A percentile compares a stretch with the other conserved stretches of the same genome.
Conservation (phyloP, 306 rosid species). For the Trifolium dubium region DNA sequence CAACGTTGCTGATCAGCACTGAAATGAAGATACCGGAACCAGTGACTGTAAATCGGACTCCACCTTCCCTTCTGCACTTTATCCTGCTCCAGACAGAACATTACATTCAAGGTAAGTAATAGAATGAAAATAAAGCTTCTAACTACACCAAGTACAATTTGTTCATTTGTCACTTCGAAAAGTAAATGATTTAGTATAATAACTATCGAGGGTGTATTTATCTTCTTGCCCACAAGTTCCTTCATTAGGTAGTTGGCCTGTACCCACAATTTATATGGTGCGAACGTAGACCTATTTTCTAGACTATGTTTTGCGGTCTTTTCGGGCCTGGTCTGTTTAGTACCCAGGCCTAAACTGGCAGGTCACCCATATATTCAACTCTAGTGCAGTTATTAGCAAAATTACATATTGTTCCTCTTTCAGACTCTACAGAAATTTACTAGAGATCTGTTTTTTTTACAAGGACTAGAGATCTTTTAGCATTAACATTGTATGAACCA, state of each 20-base stretch:
- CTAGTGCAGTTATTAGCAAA: not conserved
- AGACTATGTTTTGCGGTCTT: not conserved
- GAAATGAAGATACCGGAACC: slow-evolving; percentile 85
- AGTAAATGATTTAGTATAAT: not conserved
- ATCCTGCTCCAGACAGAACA: slow-evolving; percentile 61
- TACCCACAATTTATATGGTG: not conserved
- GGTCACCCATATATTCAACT: not conserved
- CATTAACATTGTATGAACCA: not conserved
- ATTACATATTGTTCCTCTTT: not conserved
- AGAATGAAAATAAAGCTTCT: slow-evolving; percentile 18
- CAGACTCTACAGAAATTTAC: not conserved
- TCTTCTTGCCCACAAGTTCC: not conserved
- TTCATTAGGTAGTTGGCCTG: not conserved
- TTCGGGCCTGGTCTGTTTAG: not conserved
- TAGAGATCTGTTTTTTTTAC: not conserved
- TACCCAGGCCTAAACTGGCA: not conserved
- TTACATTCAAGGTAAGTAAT: slow-evolving; percentile 22
- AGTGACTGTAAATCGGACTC: slow-evolving; percentile 66
- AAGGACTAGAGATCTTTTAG: not conserved
- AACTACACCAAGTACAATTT: slow-evolving; percentile 1
- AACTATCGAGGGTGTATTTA: not conserved
- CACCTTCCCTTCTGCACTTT: slow-evolving; percentile 91
- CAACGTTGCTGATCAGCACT: slow-evolving; percentile 83
- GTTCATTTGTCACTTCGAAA: not conserved
- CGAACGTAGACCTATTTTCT: not conserved